phyloP scores from a whole-genome alignment of 208 protist genomes.

The Crithidia mellificae region DNA sequence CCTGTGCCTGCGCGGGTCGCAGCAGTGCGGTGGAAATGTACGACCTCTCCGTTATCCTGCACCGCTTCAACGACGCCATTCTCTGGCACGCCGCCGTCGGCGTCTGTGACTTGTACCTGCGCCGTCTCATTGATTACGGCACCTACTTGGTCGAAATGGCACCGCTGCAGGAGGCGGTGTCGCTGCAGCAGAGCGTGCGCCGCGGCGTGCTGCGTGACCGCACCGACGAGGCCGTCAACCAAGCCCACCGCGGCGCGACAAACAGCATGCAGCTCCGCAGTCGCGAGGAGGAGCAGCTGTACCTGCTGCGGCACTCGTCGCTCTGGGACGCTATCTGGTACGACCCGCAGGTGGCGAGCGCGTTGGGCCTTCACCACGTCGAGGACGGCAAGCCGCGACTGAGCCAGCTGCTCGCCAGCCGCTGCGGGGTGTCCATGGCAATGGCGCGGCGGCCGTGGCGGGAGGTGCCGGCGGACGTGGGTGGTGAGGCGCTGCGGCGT shows the following conservation, averaged over 20 bases:
- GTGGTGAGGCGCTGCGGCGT: constrained; percentile 43
- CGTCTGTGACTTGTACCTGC: constrained; percentile 75
- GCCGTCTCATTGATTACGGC: constrained; percentile 80
- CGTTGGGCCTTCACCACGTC: constrained; percentile 77
- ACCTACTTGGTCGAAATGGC: constrained; percentile 82
- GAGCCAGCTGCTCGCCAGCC: constrained; percentile 78
- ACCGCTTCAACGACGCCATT: constrained; percentile 59
- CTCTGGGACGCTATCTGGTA: constrained; percentile 88
- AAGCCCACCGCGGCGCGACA: constrained; percentile 16
- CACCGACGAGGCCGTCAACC: constrained; percentile 48
- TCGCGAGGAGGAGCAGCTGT: constrained; percentile 80
- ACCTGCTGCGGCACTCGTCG: constrained; percentile 73
- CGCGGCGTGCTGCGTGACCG: constrained; percentile 47
- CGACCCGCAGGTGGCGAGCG: constrained; percentile 68
- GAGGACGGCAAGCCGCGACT: constrained; percentile 77
- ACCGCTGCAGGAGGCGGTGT: constrained; percentile 79
- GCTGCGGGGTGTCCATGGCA: constrained; percentile 74
- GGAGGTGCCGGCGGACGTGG: constrained; percentile 65
- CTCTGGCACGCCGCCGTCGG: constrained; percentile 88
- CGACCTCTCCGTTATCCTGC: constrained; percentile 74
- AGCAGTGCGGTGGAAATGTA: constrained; percentile 80
- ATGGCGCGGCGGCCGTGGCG: constrained; percentile 78
- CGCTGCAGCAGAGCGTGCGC: constrained; percentile 61
- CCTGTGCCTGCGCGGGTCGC: constrained; percentile 58
- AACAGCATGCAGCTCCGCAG: constrained; percentile 69